Conservation (phyloP, 345 rosid genomes). For the Linum lewisii region DNA sequence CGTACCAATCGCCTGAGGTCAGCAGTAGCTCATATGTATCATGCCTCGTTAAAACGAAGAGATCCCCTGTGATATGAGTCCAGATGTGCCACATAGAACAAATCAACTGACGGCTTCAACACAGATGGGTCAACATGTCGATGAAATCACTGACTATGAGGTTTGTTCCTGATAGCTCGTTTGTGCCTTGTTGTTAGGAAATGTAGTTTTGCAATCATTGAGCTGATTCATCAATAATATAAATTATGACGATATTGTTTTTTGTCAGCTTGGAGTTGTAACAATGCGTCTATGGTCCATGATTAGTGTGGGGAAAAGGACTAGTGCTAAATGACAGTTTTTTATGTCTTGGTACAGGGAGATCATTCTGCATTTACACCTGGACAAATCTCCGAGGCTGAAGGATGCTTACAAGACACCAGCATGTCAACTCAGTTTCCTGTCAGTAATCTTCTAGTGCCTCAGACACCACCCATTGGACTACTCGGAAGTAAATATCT, state of each 20-base stretch:
- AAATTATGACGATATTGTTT: no score
- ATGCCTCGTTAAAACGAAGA: conserved; percentile 18
- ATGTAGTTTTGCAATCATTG: no score
- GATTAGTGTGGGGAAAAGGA: no score
- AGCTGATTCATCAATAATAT: no score
- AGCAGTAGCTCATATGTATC: conserved; percentile 25
- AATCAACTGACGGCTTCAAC: conserved; percentile 17
- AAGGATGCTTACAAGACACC: conserved; percentile 15
- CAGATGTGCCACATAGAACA: conserved; percentile 18
- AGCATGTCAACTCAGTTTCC: conserved; percentile 29
- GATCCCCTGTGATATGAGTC: conserved; percentile 11
- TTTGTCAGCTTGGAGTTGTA: no score
- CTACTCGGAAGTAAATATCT: conserved; percentile 27
- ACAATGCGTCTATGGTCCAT: no score
- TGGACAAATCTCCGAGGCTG: conserved; percentile 25
- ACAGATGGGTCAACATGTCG: conserved; percentile 19
- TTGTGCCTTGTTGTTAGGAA: no score
- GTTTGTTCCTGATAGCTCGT: conserved; percentile 13
- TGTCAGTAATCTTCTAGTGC: conserved; percentile 18
- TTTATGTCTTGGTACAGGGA: conserved; percentile 13
- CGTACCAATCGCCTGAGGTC: conserved; percentile 26
- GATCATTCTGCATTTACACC: conserved; percentile 17
- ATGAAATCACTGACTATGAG: conserved; percentile 16
- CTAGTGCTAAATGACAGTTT: neutral
- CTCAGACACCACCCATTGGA: conserved; percentile 26